Evolutionary conservation across 768 basidiomycete species (phyloP), one percentile per base, ranked within the genome.

Genomic region (Trametes villosa): DNA sequence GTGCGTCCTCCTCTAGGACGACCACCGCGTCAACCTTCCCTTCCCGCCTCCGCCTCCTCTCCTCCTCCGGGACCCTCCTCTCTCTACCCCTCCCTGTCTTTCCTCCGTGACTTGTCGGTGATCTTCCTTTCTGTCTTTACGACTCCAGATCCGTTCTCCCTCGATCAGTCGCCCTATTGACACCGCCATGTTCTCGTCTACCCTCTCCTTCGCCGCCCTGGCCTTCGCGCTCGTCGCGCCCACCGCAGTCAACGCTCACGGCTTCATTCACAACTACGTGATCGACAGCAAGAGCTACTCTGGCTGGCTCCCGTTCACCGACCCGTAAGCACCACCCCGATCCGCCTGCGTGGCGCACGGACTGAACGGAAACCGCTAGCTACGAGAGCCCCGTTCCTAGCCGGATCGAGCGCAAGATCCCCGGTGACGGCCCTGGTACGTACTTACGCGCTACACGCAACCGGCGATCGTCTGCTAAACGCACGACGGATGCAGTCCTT

Each of bases 381-480:
- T 72, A 71, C 54, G 58, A 38, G 29, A 30, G 40, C 17, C 71
- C 71, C 30, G 42, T 68, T 22, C 71, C 71, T 18, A 38, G 42
- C 11, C 63, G 71, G n/a, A 67, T 73, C n/a, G 65, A 70, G 38
- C 70, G 72, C 57, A 64, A 68, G 56, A 63, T 73, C n/a, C 72
- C 71, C n/a, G 63, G 66, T 63, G 71, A 72, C 52, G 72, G 71
- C 29, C 71, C 72, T 22, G 61, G 70, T 70, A 57, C 17, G 69
- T 63, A 9, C 27, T 40, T 22, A 44, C 27, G 49, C 40, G 33
- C 4, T 22, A 47, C 46, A 27, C 47, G 44, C 17, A 22, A 8
- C 30, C 22, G 31, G 17, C 12, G 47, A 33, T 11, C 17, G 15
- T 45, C 34, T 34, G 34, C 29, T 27, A 31, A 45, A 20, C 24